phyloP scores from a whole-genome alignment of 1,284 basidiomycete genomes.

The Cryptococcus depauperatus region DNA sequence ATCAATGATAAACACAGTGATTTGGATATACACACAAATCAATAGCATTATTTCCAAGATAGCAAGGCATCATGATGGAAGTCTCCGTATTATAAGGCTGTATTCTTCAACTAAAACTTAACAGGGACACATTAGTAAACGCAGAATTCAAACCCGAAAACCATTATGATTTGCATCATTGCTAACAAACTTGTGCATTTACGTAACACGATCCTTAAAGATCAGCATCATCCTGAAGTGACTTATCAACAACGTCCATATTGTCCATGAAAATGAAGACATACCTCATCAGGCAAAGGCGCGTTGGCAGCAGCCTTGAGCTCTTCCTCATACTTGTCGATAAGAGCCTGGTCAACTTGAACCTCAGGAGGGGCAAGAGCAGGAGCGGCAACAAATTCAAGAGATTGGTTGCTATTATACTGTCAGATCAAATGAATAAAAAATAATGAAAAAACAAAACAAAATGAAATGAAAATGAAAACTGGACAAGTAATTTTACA shows the following conservation, averaged over 20 bases:
- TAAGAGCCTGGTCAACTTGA: constrained; percentile 59
- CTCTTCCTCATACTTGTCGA: constrained; percentile 76
- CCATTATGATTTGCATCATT: no score
- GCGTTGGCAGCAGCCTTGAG: constrained; percentile 57
- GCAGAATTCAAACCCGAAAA: no score
- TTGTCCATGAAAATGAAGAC: neutral
- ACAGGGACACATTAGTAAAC: no score
- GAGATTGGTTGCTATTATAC: constrained; percentile 62
- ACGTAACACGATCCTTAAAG: constrained; percentile 24
- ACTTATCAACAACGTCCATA: neutral
- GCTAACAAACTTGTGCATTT: neutral
- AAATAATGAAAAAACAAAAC: no score
- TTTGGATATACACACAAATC: no score
- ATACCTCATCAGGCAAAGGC: constrained; percentile 46
- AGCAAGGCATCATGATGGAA: no score
- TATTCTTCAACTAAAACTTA: no score
- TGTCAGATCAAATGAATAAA: no score
- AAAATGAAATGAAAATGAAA: no score
- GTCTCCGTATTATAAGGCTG: no score
- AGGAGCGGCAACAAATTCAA: constrained; percentile 95
- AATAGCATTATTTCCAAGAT: no score
- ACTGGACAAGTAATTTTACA: neutral
- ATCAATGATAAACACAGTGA: no score
- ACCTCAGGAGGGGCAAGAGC: constrained; percentile 95
- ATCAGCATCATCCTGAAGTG: constrained; percentile 39